Evolutionary conservation across 1,284 basidiomycete species (phyloP), one percentile per base, ranked within the genome.

Genomic region (Leccinum pachyderme): DNA sequence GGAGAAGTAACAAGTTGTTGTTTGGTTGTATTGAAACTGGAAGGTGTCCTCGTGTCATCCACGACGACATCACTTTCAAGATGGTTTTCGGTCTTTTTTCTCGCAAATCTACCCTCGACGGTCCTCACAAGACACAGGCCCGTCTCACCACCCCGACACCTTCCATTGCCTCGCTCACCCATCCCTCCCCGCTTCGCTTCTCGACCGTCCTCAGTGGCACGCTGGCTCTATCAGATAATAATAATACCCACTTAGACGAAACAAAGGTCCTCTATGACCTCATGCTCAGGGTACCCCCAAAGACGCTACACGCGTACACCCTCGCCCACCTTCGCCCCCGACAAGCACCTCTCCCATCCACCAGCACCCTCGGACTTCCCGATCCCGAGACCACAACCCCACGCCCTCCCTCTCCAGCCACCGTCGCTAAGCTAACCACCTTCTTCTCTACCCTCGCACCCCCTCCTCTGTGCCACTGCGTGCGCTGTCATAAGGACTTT

Each of bases 381-480:
- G 12, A 37, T n/a, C 28, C 54, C 7, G 53, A 58, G 43, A 59
- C 18, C 6, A 22, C 22, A 47, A 52, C 45, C 8, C 57, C 59
- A 7, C 68, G 69, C 11, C 69, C 68, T 2, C 56, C 67, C 52
- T 56, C 74, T 63, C 64, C 61, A 29, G 53, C 52, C 37, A 71
- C 64, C 0, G 69, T 82, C 7, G 67, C 75, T 27, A 68, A 76
- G 12, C 73, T 89, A 5, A 71, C 76, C 1, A 54, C 71, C 0
- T 88, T 89, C 71, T 87, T 87, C 63, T 68, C 77, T 4, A 68
- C 75, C 2, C 79, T 91, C 44, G 71, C 75, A 0, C 85, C 84
- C 0, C 88, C 89, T 1, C 86, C 85, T 3, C 71, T 73, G 46
- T 72, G 87, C 15, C 88, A 91, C 61, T 91, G 88, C 56, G 77